Conservation (phyloP, 768 basidiomycete genomes). For the Boletales sp. region DNA sequence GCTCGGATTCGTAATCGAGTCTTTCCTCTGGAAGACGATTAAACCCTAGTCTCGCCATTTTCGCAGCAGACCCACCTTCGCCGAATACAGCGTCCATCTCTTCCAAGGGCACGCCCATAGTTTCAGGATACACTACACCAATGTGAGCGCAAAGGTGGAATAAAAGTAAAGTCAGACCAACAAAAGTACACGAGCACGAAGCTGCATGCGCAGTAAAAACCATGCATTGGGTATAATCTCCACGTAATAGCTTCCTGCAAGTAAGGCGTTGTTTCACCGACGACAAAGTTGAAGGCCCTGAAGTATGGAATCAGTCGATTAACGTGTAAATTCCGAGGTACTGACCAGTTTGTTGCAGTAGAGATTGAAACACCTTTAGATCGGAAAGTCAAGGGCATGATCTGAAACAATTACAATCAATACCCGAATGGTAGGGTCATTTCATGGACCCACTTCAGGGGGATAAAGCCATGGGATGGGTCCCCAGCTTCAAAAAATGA, state of each 20-base stretch:
- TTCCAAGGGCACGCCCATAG: slow-evolving; percentile 82
- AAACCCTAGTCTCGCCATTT: slow-evolving; percentile 12
- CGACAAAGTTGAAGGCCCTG: slow-evolving; percentile 82
- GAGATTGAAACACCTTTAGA: slow-evolving; percentile 96
- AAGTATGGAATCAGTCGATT: slow-evolving; percentile 9
- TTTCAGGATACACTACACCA: slow-evolving; percentile 74
- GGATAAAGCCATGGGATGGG: slow-evolving; percentile 87
- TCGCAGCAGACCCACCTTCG: slow-evolving; percentile 51
- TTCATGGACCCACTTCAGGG: slow-evolving; percentile 56
- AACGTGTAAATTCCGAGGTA: not conserved
- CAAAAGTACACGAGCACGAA: slow-evolving; percentile 83
- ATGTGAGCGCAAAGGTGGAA: slow-evolving; percentile 5
- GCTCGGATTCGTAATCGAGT: slow-evolving; percentile 63
- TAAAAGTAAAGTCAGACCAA: slow-evolving; percentile 36
- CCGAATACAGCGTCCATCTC: slow-evolving; percentile 91
- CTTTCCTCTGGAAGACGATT: slow-evolving; percentile 44
- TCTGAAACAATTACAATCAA: slow-evolving; percentile 40
- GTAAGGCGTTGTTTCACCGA: slow-evolving; percentile 84
- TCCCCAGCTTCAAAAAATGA: slow-evolving; percentile 55
- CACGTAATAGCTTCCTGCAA: slow-evolving; percentile 86
- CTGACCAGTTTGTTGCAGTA: slow-evolving; percentile 76
- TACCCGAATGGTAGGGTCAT: not conserved
- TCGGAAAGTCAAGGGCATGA: slow-evolving; percentile 84
- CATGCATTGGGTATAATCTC: slow-evolving; percentile 95
- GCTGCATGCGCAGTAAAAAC: slow-evolving; percentile 85